Evolutionary conservation across 2,329 filamentous ascomycete genomes (phyloP), one percentile per base, ranked within the genome.

Genomic region (Aspergillus luchuensis): DNA sequence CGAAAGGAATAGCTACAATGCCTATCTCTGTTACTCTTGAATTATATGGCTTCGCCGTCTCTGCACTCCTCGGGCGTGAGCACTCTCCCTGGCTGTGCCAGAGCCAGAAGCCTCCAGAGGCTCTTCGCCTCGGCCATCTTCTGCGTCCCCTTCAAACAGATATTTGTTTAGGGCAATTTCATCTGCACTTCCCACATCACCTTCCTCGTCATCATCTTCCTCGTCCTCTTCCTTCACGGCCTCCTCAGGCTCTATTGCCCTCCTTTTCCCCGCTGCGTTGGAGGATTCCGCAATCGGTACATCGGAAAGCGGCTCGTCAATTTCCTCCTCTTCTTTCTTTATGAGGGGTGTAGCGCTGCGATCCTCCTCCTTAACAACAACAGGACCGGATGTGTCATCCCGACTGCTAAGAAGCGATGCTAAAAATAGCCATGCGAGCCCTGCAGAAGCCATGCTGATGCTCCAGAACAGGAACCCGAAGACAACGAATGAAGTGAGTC

Each of bases 381-480:
- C 55, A 50, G 49, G 38, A 23, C 59, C 45, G 11, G 64, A 51
- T 25, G 39, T 55, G 7, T 45, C 57, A 47, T 56, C 64, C 25
- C 63, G 73, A 39, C 68, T 25, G n/a, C 41, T 69, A 48, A 82
- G 70, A 47, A 80, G 69, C 36, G 79, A 78, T 8, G 74, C 80
- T 19, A 91, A 67, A 0, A 84, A 49, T 1, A 84, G 73, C 89
- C 91, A 96, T 0, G 85, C 87, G 0, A 88, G 39, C 1, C 82
- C 80, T 73, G 90, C 85, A 45, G 88, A 89, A 0, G 87, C 65
- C 69, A 96, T 82, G 71, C 94, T 92, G 11, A 87, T 85, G 1
- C 80, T 72, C 92, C 93, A 98, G 76, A 97, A 97, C 0, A 85
- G 67, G 0, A 80, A 75, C 0, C 88, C 91, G 69, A 92, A 90